These are phyloP conservation scores for Hymenoscyphus occultus DNA, from an alignment of 2,329 filamentous ascomycete genomes.

Conservation along the genomic window DNA sequence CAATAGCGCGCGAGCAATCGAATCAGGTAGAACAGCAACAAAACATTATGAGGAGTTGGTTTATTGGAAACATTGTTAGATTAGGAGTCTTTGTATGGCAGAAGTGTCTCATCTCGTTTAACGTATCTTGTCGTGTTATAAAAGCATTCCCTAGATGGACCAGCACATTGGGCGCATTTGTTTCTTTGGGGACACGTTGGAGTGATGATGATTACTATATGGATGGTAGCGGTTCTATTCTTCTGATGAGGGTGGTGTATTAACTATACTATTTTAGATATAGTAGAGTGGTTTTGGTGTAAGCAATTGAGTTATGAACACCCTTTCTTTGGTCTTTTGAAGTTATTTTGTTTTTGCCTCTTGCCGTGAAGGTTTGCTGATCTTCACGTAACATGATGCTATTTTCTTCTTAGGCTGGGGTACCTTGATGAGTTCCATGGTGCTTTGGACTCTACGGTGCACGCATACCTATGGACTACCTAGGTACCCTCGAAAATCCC, in stretches of 20 bases:
- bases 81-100: not conserved
- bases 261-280: not conserved
- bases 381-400: not conserved
- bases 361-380: not conserved
- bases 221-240: not conserved
- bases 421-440: too few relatives aligned
- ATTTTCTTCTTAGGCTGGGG: too few relatives aligned
- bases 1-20: not conserved
- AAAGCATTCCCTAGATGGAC: not conserved
- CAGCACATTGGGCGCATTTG: not conserved
- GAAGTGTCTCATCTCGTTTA: not conserved
- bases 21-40: not conserved
- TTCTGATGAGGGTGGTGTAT: not conserved
- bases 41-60: slow-evolving; percentile 3
- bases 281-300: not conserved
- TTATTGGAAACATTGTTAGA: not conserved
- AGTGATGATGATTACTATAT: not conserved
- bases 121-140: not conserved
- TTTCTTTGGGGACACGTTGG: not conserved
- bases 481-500: too few relatives aligned
- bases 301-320: not conserved
- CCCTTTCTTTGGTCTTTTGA: not conserved
- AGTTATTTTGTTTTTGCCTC: not conserved
- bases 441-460: too few relatives aligned
- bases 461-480: too few relatives aligned